Percentiles rank a stretch among this genome's conserved stretches.
These are phyloP conservation scores for Lumnitzera littorea DNA, from an alignment of 345 rosid species.

Conservation along the genomic window DNA sequence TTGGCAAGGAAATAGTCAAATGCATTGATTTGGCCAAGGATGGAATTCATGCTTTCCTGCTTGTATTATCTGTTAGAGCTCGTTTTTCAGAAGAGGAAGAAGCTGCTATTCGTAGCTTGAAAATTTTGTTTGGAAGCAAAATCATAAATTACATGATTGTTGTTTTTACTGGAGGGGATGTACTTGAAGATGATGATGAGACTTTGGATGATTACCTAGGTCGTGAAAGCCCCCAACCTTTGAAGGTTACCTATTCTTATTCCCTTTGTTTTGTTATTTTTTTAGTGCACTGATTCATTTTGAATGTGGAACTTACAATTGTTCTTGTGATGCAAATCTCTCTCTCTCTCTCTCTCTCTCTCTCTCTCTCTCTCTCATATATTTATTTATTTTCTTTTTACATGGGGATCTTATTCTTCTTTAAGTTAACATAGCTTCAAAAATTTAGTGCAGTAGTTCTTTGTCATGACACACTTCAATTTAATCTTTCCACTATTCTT, in stretches of 20 bases:
- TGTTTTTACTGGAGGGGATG: slow-evolving; percentile 91
- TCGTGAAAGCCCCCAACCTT: slow-evolving; percentile 57
- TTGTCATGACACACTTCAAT: too few species aligned
- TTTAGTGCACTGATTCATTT: too few species aligned
- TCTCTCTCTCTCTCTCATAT: too few species aligned
- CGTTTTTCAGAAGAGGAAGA: slow-evolving; percentile 70
- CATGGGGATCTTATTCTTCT: too few species aligned
- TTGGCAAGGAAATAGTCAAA: slow-evolving; percentile 78
- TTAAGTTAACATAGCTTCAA: too few species aligned
- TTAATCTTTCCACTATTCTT: too few species aligned
- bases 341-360: too few species aligned
- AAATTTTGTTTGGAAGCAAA: slow-evolving; percentile 60
- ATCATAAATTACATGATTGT: slow-evolving; percentile 73
- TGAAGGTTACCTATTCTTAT: slow-evolving; percentile 40
- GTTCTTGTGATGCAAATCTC: too few species aligned
- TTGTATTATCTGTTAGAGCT: slow-evolving; percentile 61
- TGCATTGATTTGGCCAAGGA: slow-evolving; percentile 77
- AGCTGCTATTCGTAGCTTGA: slow-evolving; percentile 56
- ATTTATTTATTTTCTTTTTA: too few species aligned
- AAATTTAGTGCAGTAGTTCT: too few species aligned
- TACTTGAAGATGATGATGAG: slow-evolving; percentile 70
- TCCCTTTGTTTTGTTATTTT: neutral
- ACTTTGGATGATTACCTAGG: slow-evolving; percentile 69
- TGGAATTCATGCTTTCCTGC: slow-evolving; percentile 78
- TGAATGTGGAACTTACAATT: too few species aligned